Base-by-base conservation (phyloP, 129 eudicot species). In the Pseudognaphalium luteoalbum region DNA sequence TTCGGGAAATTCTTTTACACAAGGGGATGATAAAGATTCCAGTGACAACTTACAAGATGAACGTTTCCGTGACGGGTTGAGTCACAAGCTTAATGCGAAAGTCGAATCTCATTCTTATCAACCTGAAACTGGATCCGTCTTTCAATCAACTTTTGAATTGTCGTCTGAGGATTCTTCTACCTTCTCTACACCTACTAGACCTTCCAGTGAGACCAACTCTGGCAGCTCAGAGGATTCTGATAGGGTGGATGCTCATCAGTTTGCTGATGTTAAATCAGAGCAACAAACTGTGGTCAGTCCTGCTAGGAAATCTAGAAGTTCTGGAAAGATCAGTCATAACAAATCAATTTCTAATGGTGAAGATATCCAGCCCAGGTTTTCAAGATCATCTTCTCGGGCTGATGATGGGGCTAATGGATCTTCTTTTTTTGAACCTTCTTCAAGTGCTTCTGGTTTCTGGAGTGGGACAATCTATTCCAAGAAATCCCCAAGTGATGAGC, bases 371-470 rank as follows among this genome's bases (percentile, higher is more conserved):
- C 58, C 79, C 66, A 76, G 64, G 52, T 75, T 82, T 12, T 79
- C 84, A 70, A 57, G 80, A 32, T 75, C 87, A 52, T 81, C 87
- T 74, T 76, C 80, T 80, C 85, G 42, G 66, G 82, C 66, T 79
- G 74, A 64, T 76, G 74, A 74, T 77, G 82, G 76, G 79, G 70
- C 84, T 19, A 70, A 69, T 30, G 68, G 76, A 61, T 56, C 86
- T 68, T 83, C 85, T 39, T 39, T 71, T 70, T 54, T 79, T 47
- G 86, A 83, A 44, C 82, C 87, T 74, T 81, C 88, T 56, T 66
- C 83, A 30, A 74, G 81, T 70, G 41, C 86, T 25, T 81, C 92
- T 86, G 89, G 68, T 51, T 88, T 83, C 51, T 83, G 87, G 88
- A 86, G 73, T 47, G 96, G 97, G 50, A 30, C 85, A 32, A 41